Percentiles rank a stretch among this genome's conserved stretches.
Conservation (phyloP, 768 basidiomycete species). For the Rhodotorula babjevae region DNA sequence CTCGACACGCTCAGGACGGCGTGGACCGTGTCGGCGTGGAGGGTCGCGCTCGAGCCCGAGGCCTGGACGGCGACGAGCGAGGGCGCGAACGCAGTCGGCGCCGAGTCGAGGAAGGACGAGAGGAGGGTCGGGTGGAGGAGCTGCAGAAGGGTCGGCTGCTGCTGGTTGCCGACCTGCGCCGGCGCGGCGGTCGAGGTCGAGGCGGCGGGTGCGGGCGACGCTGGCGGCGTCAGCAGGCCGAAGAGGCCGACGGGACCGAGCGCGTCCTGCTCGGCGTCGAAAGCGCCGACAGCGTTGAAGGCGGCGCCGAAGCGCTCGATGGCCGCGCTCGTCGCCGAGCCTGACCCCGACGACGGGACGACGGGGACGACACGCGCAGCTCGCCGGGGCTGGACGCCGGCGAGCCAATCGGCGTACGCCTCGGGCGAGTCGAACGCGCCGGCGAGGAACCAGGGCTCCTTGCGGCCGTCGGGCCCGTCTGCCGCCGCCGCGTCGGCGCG, state of each 20-base stretch:
- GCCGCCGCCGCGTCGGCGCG: background rate
- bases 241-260: conserved; percentile 1
- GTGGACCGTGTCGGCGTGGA: conserved; percentile 47
- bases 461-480: conserved; percentile 36
- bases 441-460: conserved; percentile 62
- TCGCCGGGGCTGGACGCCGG: conserved; percentile 6
- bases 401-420: conserved; percentile 50
- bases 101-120: conserved; percentile 79
- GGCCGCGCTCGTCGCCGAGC: background rate
- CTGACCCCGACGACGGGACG: too few species aligned
- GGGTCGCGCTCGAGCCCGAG: background rate
- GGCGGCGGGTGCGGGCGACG: background rate
- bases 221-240: background rate
- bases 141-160: conserved; percentile 47
- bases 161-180: background rate
- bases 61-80: background rate
- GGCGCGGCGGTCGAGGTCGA: background rate
- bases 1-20: conserved; percentile 59
- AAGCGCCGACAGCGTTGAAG: background rate
- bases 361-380: background rate
- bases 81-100: conserved; percentile 73
- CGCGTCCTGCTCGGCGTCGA: too few species aligned
- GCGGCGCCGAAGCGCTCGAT: conserved; percentile 19
- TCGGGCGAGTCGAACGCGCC: conserved; percentile 57
- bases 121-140: conserved; percentile 73